phyloP scores from a whole-genome alignment of 2,329 filamentous ascomycete species.

The Hypoxylon sp. region DNA sequence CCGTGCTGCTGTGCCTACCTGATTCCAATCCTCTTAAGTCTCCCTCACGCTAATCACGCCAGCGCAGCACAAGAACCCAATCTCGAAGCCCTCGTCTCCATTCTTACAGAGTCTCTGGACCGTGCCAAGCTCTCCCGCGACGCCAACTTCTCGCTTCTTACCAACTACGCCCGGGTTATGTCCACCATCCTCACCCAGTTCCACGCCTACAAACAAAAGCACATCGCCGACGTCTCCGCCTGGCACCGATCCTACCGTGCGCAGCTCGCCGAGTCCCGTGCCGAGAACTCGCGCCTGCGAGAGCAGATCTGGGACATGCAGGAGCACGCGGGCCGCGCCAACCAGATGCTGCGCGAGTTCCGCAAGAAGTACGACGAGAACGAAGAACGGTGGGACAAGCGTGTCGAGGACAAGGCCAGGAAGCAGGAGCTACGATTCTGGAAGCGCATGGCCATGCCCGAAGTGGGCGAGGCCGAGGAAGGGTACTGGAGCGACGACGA shows the following conservation, averaged over 20 bases:
- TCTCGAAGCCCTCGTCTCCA: conserved; percentile 70
- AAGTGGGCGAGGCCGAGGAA: conserved; percentile 68
- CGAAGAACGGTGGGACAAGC: conserved; percentile 63
- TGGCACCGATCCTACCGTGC: conserved; percentile 76
- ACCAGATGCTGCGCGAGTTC: conserved; percentile 68
- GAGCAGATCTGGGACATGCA: conserved; percentile 77
- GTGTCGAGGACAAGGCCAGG: conserved; percentile 63
- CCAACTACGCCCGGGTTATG: conserved; percentile 68
- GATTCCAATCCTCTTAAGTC: background rate
- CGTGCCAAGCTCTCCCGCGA: conserved; percentile 70
- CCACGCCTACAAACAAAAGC: conserved; percentile 73
- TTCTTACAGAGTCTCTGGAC: conserved; percentile 71
- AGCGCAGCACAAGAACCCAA: conserved; percentile 67
- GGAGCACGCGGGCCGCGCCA: conserved; percentile 68
- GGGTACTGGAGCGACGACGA: conserved; percentile 73
- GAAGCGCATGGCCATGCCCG: conserved; percentile 74
- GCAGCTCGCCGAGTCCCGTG: conserved; percentile 73
- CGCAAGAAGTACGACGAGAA: conserved; percentile 68
- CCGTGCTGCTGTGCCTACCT: background rate
- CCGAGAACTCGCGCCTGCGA: conserved; percentile 71
- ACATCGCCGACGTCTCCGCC: conserved; percentile 69
- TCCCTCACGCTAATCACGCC: conserved; percentile 18
- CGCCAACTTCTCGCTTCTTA: conserved; percentile 68
- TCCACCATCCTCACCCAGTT: conserved; percentile 71
- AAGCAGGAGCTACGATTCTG: conserved; percentile 73